Evolutionary conservation across 495 filamentous ascomycete species (phyloP), one percentile per base, ranked within the genome.

Genomic region (Xylaria longipes): DNA sequence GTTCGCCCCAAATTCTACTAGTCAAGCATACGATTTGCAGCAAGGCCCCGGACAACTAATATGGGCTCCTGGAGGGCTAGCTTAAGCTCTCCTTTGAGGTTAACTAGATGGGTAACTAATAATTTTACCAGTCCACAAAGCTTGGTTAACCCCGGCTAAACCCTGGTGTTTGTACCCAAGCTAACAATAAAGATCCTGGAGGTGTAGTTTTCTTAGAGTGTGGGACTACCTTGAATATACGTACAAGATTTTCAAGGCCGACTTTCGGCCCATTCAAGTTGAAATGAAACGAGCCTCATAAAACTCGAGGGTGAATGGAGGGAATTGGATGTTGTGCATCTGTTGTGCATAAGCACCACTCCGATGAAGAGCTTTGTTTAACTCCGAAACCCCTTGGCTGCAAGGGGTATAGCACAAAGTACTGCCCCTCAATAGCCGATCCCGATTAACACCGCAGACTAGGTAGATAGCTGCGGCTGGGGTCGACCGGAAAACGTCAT

Each of bases 321-420:
- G 27, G 33, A n/a, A 12, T 58, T 31, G 15, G 33, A 60, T 39
- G 57, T 56, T 27, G 33, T 37, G 57, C 57, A 35, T 60, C 37
- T 39, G 57, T 56, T 27, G 33, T 37, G 57, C 57, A 35, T 60
- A 37, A 12, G 57, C 20, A 60, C 33, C 33, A 46, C 7, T 46
- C 31, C 33, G 33, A 31, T 31, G 41, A 20, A 20, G 39, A 39
- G 11, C 8, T 29, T 27, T 4, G 14, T 9, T 45, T 45, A 29
- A 39, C 62, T 31, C 41, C 62, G 62, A 65, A 31, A 29, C 27
- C 17, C 22, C 62, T 33, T 15, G 39, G 33, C 62, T 33, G 41
- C 7, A 65, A 65, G 7, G 15, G 41, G 62, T 48, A 65, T 65
- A 48, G 62, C 41, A 8, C 62, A 46, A 33, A 25, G 22, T 60